These are phyloP conservation scores for Dictyostelium firmibasis DNA, from an alignment of 78 protist genomes.

Conservation along the genomic window DNA sequence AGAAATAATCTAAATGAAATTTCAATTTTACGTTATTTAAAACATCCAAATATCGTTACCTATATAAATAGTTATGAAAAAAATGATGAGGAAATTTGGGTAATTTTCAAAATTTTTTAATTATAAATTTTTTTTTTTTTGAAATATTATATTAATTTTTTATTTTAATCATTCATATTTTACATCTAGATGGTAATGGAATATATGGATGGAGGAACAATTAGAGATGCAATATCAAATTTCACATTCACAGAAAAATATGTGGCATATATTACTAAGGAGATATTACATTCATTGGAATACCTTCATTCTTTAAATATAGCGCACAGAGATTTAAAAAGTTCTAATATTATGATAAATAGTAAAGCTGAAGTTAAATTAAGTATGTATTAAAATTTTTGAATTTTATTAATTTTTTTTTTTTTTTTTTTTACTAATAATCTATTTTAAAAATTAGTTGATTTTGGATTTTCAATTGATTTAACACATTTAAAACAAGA, in stretches of 20 bases:
- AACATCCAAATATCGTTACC: slow-evolving; percentile 72
- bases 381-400: slow-evolving; percentile 34
- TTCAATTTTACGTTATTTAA: slow-evolving; percentile 42
- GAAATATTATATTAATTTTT: not conserved
- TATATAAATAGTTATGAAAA: slow-evolving; percentile 67
- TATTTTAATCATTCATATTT: not conserved
- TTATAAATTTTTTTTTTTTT: not conserved
- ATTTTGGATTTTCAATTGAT: slow-evolving; percentile 76
- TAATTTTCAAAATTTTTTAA: not conserved
- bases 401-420: not conserved
- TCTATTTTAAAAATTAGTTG: slow-evolving; percentile 47
- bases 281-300: slow-evolving; percentile 48
- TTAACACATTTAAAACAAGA: slow-evolving; percentile 53
- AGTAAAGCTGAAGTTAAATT: slow-evolving; percentile 76
- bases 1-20: slow-evolving; percentile 70
- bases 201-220: slow-evolving; percentile 76
- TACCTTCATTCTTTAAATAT: slow-evolving; percentile 48
- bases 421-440: not conserved
- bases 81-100: slow-evolving; percentile 78
- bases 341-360: slow-evolving; percentile 68
- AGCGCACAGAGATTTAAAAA: slow-evolving; percentile 73
- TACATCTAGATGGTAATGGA: slow-evolving; percentile 53
- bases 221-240: slow-evolving; percentile 56
- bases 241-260: slow-evolving; percentile 71
- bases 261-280: slow-evolving; percentile 54